Evolutionary conservation across 495 filamentous ascomycete species (phyloP), one percentile per base, ranked within the genome.

Genomic region (Usnea hakonensis): DNA sequence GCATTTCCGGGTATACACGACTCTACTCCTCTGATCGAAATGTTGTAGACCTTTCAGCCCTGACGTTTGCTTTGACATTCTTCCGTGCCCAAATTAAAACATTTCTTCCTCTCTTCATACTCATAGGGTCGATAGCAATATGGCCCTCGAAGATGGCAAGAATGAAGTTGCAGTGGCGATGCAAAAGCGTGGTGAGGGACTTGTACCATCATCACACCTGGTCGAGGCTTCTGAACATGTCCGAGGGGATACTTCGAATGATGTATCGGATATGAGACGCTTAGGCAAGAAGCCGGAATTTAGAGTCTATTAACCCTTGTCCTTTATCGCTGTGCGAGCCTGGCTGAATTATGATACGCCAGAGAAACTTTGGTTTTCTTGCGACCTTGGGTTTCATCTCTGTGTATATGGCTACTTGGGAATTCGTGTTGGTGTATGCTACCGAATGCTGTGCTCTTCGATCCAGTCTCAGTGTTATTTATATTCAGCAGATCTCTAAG

Each of bases 211-310:
- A 30, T 43, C 37, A n/a, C 55, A 35, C 37, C 17, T 41, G 9
- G 28, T 57, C 23, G 55, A 57, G 30, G 55, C 36, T 4, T 57
- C 14, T 13, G 55, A 57, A 3, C 11, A 41, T n/a, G 55, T 21
- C 17, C 2, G 6, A 7, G 35, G 55, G 7, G 55, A 43, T 33
- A 55, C 50, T 40, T 17, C 41, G 35, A 40, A 54, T 19, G 59
- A 61, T 55, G 35, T 32, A 14, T 41, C 19, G 23, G 71, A 75
- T 36, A 75, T 74, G 72, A 56, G 57, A 48, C 65, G 73, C 11
- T 48, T 72, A 41, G 72, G 72, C 19, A 75, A 74, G 61, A 68
- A 71, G 57, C 73, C 72, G 62, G 72, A 73, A 40, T 71, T 73
- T 55, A 67, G 28, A 57, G 55, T 57, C 30, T 8, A 21, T 16